Percentiles rank a stretch among this genome's conserved stretches.
phyloP scores from a whole-genome alignment of 108 stramenopile genomes.

The Skeletonema grethae region DNA sequence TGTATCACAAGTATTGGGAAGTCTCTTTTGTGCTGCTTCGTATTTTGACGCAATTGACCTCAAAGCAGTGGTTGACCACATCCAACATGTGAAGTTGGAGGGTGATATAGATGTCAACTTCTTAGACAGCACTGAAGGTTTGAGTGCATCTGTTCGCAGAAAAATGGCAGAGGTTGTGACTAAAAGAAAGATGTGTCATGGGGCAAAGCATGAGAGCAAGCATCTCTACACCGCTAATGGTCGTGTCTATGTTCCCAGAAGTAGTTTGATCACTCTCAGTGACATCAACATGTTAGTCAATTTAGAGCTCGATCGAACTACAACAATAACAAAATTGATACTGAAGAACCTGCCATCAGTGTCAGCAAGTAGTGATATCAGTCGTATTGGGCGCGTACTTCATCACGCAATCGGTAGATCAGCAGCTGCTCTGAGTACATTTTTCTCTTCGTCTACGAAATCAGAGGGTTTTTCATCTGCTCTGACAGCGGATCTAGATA shows the following conservation, averaged over 20 bases:
- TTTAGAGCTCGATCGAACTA: slow-evolving; percentile 46
- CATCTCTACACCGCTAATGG: slow-evolving; percentile 65
- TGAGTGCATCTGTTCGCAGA: slow-evolving; percentile 13
- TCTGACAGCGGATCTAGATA: slow-evolving; percentile 31
- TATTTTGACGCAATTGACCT: slow-evolving; percentile 38
- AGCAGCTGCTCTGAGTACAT: slow-evolving; percentile 22
- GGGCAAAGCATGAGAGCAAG: slow-evolving; percentile 13
- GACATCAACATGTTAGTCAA: slow-evolving; percentile 71
- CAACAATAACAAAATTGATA: slow-evolving; percentile 55
- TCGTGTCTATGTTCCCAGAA: slow-evolving; percentile 47
- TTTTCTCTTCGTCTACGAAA: slow-evolving; percentile 30
- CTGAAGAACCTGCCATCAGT: slow-evolving; percentile 34
- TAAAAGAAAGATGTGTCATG: not conserved
- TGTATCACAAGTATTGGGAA: slow-evolving; percentile 33
- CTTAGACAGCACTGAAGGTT: slow-evolving; percentile 4
- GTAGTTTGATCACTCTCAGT: slow-evolving; percentile 29
- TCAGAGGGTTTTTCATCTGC: slow-evolving; percentile 13
- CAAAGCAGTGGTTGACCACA: slow-evolving; percentile 8
- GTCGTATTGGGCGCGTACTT: slow-evolving; percentile 1
- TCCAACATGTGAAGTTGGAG: slow-evolving; percentile 11
- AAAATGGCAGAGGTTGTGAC: slow-evolving; percentile 9
- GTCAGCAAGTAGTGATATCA: not conserved
- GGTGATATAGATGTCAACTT: slow-evolving; percentile 9
- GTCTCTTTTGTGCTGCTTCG: slow-evolving; percentile 37
- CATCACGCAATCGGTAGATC: slow-evolving; percentile 42